phyloP scores from a whole-genome alignment of 495 filamentous ascomycete genomes.

The Tuber brumale region DNA sequence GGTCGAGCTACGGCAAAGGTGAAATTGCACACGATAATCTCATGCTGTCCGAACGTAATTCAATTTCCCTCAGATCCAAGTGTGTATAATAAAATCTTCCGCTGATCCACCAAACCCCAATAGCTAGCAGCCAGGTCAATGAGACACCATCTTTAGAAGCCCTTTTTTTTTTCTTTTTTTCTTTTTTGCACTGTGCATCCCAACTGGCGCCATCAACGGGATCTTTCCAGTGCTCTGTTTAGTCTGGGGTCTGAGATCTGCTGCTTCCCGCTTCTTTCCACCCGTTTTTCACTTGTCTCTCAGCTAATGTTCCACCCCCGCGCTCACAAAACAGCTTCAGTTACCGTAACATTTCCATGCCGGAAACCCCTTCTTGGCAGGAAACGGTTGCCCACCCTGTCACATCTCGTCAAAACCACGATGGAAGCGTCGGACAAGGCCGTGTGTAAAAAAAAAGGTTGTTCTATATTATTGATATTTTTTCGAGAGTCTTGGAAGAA shows the following conservation, averaged over 20 bases:
- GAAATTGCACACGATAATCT: background rate
- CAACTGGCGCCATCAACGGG: background rate
- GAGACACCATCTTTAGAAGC: background rate
- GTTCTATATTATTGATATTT: too few species aligned
- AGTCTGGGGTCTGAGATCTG: background rate
- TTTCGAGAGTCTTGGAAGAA: too few species aligned
- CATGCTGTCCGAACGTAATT: background rate
- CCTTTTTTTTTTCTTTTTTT: background rate
- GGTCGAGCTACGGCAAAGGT: background rate
- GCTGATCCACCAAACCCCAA: background rate
- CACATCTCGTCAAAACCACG: background rate
- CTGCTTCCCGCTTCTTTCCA: background rate
- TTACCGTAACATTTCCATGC: background rate
- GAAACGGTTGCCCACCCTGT: background rate
- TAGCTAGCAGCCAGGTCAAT: background rate
- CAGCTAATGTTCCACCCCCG: background rate
- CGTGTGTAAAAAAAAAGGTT: background rate
- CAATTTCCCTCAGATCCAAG: conserved; percentile 1
- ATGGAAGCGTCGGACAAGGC: background rate
- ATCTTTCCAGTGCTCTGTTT: background rate
- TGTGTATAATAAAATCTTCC: background rate
- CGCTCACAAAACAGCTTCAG: background rate
- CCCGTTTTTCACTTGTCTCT: background rate
- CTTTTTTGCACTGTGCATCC: background rate
- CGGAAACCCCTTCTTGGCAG: background rate